These are phyloP conservation scores for Ophiorrhiza pumila DNA, from an alignment of 257 asterid species.

Conservation along the genomic window DNA sequence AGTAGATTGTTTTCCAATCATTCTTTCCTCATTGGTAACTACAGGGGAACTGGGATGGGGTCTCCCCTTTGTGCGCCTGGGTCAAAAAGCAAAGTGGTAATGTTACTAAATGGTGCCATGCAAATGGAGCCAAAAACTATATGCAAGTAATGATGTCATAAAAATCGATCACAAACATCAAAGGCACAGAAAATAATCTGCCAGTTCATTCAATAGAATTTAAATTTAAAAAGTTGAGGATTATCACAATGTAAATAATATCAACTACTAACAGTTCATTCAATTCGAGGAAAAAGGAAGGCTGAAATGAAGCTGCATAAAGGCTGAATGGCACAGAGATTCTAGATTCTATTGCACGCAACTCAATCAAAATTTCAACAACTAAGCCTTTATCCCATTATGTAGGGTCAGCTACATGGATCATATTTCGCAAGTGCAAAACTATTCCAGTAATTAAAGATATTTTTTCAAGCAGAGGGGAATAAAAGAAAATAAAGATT, in stretches of 20 bases:
- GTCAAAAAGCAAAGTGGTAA: not conserved
- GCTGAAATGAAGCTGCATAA: not conserved
- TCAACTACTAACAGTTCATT: no score
- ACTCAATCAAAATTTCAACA: not conserved
- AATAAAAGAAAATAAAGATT: not conserved
- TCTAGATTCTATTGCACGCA: no score
- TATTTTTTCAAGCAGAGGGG: not conserved
- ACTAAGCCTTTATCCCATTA: no score
- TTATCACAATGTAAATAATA: no score
- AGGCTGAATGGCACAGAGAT: no score
- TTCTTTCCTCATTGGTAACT: conserved; percentile 30
- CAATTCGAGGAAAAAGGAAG: no score
- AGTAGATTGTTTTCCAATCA: conserved; percentile 30
- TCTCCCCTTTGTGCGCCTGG: conserved; percentile 56
- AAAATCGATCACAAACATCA: not conserved
- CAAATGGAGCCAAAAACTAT: not conserved
- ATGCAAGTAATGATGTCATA: not conserved
- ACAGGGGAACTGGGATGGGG: conserved; percentile 37
- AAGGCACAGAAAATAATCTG: no score
- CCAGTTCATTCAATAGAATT: no score
- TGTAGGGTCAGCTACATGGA: no score
- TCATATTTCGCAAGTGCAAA: not conserved
- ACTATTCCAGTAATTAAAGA: not conserved
- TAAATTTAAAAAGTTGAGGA: no score
- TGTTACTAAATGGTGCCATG: not conserved